phyloP scores from a whole-genome alignment of 1,284 basidiomycete species.

The Ganoderma lingzhi region DNA sequence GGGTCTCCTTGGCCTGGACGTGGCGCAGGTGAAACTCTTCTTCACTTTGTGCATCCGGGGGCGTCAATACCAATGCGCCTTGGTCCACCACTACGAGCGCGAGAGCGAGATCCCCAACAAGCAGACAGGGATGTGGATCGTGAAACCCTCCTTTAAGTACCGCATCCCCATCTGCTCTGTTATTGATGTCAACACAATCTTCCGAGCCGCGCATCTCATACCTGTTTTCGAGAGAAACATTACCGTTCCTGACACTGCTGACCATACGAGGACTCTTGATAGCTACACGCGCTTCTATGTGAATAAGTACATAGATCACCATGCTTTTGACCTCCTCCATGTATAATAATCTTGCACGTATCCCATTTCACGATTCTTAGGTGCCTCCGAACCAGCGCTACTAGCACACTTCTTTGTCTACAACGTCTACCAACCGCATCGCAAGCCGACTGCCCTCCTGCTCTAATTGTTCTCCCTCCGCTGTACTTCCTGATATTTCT shows the following conservation, averaged over 20 bases:
- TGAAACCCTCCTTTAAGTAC: conserved; percentile 23
- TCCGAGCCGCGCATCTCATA: conserved; percentile 31
- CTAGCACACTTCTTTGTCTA: no score
- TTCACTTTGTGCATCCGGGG: conserved; percentile 20
- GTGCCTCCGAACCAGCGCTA: no score
- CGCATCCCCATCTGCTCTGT: conserved; percentile 6
- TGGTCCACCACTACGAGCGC: conserved; percentile 34
- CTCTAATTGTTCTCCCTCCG: no score
- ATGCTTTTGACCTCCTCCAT: conserved; percentile 7
- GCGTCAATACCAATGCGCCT: conserved; percentile 29
- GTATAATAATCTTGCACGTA: not conserved
- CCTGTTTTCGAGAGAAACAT: conserved; percentile 14
- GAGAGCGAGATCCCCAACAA: conserved; percentile 28
- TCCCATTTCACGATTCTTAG: no score
- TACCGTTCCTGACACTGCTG: not conserved
- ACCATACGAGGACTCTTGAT: conserved; percentile 2
- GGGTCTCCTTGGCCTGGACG: conserved; percentile 13
- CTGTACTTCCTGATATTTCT: no score
- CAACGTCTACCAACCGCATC: no score
- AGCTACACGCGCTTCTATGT: conserved; percentile 10
- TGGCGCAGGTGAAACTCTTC: conserved; percentile 18
- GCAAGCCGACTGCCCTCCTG: no score
- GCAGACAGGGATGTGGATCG: conserved; percentile 36
- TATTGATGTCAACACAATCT: conserved; percentile 26
- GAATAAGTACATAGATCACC: conserved; percentile 21